Base-by-base conservation (phyloP, 2,329 filamentous ascomycete species). In the Paracoccidioides lutzii region DNA sequence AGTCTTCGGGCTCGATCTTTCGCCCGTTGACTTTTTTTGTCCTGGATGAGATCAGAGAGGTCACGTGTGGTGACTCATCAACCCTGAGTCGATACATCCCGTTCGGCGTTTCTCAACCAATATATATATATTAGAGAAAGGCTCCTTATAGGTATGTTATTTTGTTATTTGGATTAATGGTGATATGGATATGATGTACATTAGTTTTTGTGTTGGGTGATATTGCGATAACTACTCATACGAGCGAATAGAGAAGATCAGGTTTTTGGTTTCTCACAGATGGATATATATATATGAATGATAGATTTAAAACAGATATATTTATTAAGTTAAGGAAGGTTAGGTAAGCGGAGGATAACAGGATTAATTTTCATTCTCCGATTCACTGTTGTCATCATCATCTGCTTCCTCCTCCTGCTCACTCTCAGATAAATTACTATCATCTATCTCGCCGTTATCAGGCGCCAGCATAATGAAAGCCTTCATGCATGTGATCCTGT, bases 401-500 rank as follows among this genome's bases (percentile, higher is more conserved):
- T 66, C 61, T 45, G 59, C 62, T 12, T 59, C 60, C 49, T 67
- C 63, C 33, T 61, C 63, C 8, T 65, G 61, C 5, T 63, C 63
- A 32, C 64, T 65, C 8, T 64, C 77, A 9, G 46, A 35, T 10
- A 50, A 38, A 28, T 50, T 44, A 70, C 71, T 60, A 78, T 76
- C 49, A 75, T 76, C 75, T 28, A 78, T 79, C 43, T 83, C 81
- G 49, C 78, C 64, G 42, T 69, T 66, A 48, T 67, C 66, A 4
- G 71, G 75, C 63, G 83, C 79, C 69, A 87, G 80, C 88, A 97
- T 94, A 60, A 88, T 75, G 73, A 95, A 97, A 28, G 85, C 85
- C 63, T 82, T 83, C 64, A 97, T 67, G 68, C 93, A 97, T 41
- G 90, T 97, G 62, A 97, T 90, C 56, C 93, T 78, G 68, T 91